Percentiles rank a stretch among this genome's conserved stretches.
phyloP scores from a whole-genome alignment of 31 red algal species.

The Asparagopsis taxiformis region DNA sequence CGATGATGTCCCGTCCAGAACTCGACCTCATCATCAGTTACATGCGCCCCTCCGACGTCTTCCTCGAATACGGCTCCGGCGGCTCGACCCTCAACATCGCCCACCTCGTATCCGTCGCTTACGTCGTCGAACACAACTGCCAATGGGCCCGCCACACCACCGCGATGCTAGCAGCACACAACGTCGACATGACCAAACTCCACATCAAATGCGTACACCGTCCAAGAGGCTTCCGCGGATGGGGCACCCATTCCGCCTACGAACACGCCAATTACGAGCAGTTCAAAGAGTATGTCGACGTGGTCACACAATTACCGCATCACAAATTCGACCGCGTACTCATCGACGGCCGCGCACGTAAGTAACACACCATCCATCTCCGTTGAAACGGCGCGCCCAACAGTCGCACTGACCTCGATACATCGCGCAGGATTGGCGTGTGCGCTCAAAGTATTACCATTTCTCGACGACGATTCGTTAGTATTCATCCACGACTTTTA shows the following conservation, averaged over 20 bases:
- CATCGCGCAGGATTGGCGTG: conserved; percentile 28
- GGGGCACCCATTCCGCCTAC: conserved; percentile 46
- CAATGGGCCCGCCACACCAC: conserved; percentile 20
- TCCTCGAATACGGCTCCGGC: conserved; percentile 64
- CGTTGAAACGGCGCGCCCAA: background rate
- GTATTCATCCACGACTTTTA: conserved; percentile 75
- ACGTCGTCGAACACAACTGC: conserved; percentile 69
- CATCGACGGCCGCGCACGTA: conserved; percentile 61
- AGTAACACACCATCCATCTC: background rate
- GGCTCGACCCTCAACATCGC: conserved; percentile 45
- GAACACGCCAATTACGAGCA: conserved; percentile 68
- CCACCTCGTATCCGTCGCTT: conserved; percentile 30
- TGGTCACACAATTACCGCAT: conserved; percentile 22
- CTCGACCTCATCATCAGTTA: conserved; percentile 57
- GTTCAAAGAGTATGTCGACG: conserved; percentile 71
- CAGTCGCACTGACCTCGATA: background rate
- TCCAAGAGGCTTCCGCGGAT: conserved; percentile 26
- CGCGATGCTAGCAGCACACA: background rate
- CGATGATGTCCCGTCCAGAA: conserved; percentile 75
- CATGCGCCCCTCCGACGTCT: conserved; percentile 24
- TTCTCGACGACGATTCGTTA: conserved; percentile 33
- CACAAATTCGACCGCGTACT: conserved; percentile 44
- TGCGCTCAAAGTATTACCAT: conserved; percentile 41
- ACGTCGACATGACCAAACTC: conserved; percentile 7
- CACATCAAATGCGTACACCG: conserved; percentile 30